Evolutionary conservation across 805 yeast genomes (phyloP), one percentile per base, ranked within the genome.

Genomic region (Torulaspora franciscae): DNA sequence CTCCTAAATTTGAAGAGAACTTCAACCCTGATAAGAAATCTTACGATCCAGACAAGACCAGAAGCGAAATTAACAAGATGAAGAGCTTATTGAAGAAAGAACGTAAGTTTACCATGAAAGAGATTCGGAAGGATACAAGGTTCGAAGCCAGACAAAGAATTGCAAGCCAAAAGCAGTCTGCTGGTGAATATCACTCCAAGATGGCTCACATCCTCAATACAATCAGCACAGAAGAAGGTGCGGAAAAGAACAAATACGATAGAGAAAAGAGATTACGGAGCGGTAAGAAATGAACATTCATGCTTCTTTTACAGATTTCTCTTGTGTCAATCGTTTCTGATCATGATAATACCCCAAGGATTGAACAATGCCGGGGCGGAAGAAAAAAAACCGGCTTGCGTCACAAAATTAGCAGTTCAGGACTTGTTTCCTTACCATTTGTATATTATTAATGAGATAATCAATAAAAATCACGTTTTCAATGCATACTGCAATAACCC

Each of bases 21-120:
- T 93, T 83, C 77, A 91, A 90, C 69, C 96, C 96, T 45, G 96
- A 88, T 62, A 86, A 81, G 78, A 90, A 86, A 70, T 85, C 95
- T 7, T 85, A 88, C 65, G 96, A 91, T 64, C 77, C 84, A 42
- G 85, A 90, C 63, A 75, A 81, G 55, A 81, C 83, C 48, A 76
- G 93, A 66, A 86, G 81, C 54, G 98, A 93, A 66, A 68, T 86
- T 55, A 76, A 75, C 63, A 93, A 93, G 74, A 77, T 91, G 72
- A 79, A 77, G 67, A 81, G 84, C 15, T 87, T 85, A 69, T 70
- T 89, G 67, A 93, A 93, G 80, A 85, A 89, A 67, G 99, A 93
- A 69, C 80, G 83, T 63, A 93, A 93, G 70, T 77, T 82, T 55
- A 83, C 90, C 0, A 67, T 93, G 69, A 86, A 90, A 59, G 98